Percentiles rank a stretch among this genome's conserved stretches.
phyloP scores from a whole-genome alignment of 106 monocot species.

The Dioscorea alata region DNA sequence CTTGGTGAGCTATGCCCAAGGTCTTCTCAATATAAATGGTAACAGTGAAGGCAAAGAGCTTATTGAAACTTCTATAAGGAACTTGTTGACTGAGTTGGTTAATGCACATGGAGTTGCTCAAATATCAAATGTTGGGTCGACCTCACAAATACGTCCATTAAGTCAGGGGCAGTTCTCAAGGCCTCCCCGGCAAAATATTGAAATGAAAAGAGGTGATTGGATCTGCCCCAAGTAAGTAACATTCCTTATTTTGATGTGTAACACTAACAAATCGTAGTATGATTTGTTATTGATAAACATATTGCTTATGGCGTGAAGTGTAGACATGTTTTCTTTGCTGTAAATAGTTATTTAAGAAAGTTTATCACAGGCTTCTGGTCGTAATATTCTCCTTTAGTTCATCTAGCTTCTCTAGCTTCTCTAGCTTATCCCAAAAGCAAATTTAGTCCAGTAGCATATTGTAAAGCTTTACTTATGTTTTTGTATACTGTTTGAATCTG shows the following conservation, averaged over 20 bases:
- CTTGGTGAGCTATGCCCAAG: slow-evolving; percentile 66
- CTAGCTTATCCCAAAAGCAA: too few relatives aligned
- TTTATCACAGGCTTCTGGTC: too few relatives aligned
- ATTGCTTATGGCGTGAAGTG: too few relatives aligned
- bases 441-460: too few relatives aligned
- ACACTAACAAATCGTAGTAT: too few relatives aligned
- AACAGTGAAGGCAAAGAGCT: slow-evolving; percentile 21
- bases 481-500: too few relatives aligned
- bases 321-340: too few relatives aligned
- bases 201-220: slow-evolving; percentile 95
- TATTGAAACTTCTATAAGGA: slow-evolving; percentile 51
- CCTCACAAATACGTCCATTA: slow-evolving; percentile 4
- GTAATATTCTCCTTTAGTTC: too few relatives aligned
- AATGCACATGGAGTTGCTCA: slow-evolving; percentile 25
- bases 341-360: too few relatives aligned
- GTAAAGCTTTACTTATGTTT: too few relatives aligned
- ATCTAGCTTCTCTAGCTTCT: too few relatives aligned
- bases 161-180: slow-evolving; percentile 33
- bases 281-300: too few relatives aligned
- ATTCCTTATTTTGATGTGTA: neutral
- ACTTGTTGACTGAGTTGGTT: slow-evolving; percentile 53
- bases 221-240: slow-evolving; percentile 81
- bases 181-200: slow-evolving; percentile 47
- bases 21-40: slow-evolving; percentile 4
- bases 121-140: slow-evolving; percentile 21